Percentiles rank a stretch among this genome's conserved stretches.
Evolutionary conservation across 2,329 filamentous ascomycete genomes (phyloP).

Genomic region (Colletotrichum agaves): DNA sequence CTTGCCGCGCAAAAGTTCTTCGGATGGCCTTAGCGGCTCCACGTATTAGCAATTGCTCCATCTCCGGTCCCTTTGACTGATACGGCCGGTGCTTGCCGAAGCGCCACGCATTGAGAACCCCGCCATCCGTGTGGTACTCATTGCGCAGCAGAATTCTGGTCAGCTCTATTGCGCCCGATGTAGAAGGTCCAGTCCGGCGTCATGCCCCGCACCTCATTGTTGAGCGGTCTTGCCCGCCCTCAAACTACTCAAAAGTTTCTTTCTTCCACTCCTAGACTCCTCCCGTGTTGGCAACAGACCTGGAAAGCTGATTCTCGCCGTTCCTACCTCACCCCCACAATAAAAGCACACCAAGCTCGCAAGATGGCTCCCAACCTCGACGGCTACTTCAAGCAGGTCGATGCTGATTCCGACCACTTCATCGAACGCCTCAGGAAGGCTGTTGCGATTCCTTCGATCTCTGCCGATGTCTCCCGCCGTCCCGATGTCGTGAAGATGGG

Average conservation of each 20-base stretch:
- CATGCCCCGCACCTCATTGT: conserved; percentile 60
- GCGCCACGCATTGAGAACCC: conserved; percentile 32
- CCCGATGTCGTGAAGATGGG: conserved; percentile 97
- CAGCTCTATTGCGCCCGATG: conserved; percentile 38
- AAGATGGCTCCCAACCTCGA: conserved; percentile 92
- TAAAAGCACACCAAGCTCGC: conserved; percentile 69
- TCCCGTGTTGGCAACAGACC: conserved; percentile 30
- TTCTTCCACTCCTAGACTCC: conserved; percentile 33
- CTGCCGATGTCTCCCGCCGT: conserved; percentile 87
- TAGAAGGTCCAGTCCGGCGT: conserved; percentile 39
- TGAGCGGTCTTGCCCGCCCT: conserved; percentile 39
- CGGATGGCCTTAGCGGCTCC: conserved; percentile 25
- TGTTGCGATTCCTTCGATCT: conserved; percentile 96
- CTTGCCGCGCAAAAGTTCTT: conserved; percentile 26
- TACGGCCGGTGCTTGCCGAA: conserved; percentile 36
- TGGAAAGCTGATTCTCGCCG: conserved; percentile 40
- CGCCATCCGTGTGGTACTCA: conserved; percentile 31
- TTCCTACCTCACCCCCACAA: conserved; percentile 63
- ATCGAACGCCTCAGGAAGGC: conserved; percentile 91
- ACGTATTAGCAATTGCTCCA: conserved; percentile 19
- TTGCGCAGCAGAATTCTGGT: conserved; percentile 32
- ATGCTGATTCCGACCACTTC: conserved; percentile 80
- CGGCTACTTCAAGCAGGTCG: conserved; percentile 92
- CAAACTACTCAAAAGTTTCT: conserved; percentile 29
- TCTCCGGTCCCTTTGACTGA: conserved; percentile 12